Evolutionary conservation across 2,329 filamentous ascomycete genomes (phyloP), one percentile per base, ranked within the genome.

Genomic region (Neodidymelliopsis sp.): DNA sequence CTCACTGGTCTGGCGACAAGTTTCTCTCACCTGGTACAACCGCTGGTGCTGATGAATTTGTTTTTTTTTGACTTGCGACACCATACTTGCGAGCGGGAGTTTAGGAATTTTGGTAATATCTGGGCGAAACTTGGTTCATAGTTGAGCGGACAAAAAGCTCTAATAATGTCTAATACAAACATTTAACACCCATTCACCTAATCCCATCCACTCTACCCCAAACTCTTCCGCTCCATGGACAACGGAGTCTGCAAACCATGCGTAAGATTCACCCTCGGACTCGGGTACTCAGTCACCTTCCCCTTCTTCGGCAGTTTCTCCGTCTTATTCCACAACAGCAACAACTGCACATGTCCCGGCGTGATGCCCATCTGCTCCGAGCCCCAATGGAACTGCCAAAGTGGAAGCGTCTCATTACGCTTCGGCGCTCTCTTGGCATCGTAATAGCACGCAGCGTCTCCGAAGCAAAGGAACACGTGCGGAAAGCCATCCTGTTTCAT

Each of bases 351-450:
- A 31, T 72, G 69, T 0, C 69, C 67, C 2, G 67, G 66, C 4
- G 69, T 71, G 50, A 72, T 70, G 8, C 61, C 69, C 25, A 56
- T 33, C 37, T 72, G 69, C 33, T 61, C 51, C 1, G 67, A 67
- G 6, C 69, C 67, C 66, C 66, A 72, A 12, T 57, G 62, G 24
- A 50, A 71, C 31, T 64, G 66, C 69, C 69, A 71, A 1, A 71
- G 38, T 1, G 60, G 44, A 3, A 62, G 40, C 7, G 31, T 43
- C 13, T 68, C 62, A 10, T 53, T 50, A 10, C 18, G 12, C 4
- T 25, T 18, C 5, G 68, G 68, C 1, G 50, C 31, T n/a, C 40
- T 49, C 38, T 68, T 70, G 2, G 56, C 65, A 33, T 71, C 69
- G 34, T 68, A 71, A 54, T 58, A 70, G 41, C 69, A 71, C 18